A percentile compares a stretch with the other conserved stretches of the same genome.
phyloP scores from a whole-genome alignment of 2,329 filamentous ascomycete genomes.

The Blastomyces emzantsi region DNA sequence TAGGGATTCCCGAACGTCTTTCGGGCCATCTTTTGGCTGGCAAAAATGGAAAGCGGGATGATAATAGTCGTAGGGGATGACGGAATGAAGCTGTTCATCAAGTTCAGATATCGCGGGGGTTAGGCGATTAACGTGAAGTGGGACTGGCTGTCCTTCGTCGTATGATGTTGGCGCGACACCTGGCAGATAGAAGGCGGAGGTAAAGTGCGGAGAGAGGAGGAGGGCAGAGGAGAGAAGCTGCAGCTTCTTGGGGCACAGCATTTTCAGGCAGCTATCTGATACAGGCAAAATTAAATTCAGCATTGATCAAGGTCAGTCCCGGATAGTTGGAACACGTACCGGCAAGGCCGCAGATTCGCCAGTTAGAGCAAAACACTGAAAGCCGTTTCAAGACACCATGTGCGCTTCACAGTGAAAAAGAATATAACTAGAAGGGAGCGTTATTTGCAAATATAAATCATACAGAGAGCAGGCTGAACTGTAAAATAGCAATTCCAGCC shows the following conservation, averaged over 20 bases:
- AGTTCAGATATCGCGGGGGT: conserved; percentile 69
- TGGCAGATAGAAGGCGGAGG: conserved; percentile 83
- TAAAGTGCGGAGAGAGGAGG: conserved; percentile 27
- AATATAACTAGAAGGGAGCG: background rate
- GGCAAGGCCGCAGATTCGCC: background rate
- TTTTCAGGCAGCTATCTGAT: conserved; percentile 20
- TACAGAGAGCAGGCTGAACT: background rate
- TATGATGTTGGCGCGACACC: conserved; percentile 94
- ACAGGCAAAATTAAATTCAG: background rate
- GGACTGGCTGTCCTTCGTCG: conserved; percentile 66
- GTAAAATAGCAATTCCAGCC: background rate
- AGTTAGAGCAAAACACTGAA: background rate
- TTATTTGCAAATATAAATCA: background rate
- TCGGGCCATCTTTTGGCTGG: conserved; percentile 62
- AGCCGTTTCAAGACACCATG: background rate
- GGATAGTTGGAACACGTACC: background rate
- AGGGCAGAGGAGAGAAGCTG: conserved; percentile 26
- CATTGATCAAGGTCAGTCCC: background rate
- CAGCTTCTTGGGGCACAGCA: conserved; percentile 28
- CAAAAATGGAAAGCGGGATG: conserved; percentile 83
- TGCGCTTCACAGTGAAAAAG: background rate
- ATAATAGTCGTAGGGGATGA: conserved; percentile 96
- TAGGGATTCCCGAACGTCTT: conserved; percentile 76
- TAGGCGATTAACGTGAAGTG: conserved; percentile 85
- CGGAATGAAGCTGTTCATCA: conserved; percentile 78